Conservation (phyloP, 331 rosid genomes). For the Pyrus hybrid region DNA sequence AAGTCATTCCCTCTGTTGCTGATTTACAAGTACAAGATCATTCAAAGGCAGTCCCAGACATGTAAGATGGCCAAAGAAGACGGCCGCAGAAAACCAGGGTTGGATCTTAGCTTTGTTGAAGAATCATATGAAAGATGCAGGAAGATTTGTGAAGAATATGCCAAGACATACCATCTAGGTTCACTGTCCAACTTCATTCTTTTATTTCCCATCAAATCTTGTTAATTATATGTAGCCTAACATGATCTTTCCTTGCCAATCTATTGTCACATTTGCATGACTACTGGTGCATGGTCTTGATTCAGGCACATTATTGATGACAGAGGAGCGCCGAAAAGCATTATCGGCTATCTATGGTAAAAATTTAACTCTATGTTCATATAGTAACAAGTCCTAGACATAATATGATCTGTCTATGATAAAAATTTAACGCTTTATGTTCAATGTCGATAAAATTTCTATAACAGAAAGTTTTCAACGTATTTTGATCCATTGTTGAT, state of each 20-base stretch:
- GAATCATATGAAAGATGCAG: slow-evolving; percentile 67
- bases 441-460: too few relatives aligned
- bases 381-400: too few relatives aligned
- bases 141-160: slow-evolving; percentile 71
- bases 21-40: slow-evolving; percentile 50
- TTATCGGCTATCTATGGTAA: slow-evolving; percentile 78
- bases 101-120: slow-evolving; percentile 43
- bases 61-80: neutral
- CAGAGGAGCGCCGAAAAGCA: slow-evolving; percentile 74
- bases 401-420: too few relatives aligned
- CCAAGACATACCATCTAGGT: slow-evolving; percentile 81
- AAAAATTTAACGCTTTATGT: too few relatives aligned
- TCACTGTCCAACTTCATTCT: neutral
- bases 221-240: neutral
- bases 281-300: neutral
- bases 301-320: slow-evolving; percentile 80
- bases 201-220: neutral
- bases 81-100: slow-evolving; percentile 11
- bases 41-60: slow-evolving; percentile 46
- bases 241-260: neutral
- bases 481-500: too few relatives aligned
- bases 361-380: neutral
- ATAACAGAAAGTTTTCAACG: too few relatives aligned
- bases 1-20: slow-evolving; percentile 35
- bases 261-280: neutral